Evolutionary conservation across 805 yeast species (phyloP).

Genomic region (Sugiyamaella chiloensis): DNA sequence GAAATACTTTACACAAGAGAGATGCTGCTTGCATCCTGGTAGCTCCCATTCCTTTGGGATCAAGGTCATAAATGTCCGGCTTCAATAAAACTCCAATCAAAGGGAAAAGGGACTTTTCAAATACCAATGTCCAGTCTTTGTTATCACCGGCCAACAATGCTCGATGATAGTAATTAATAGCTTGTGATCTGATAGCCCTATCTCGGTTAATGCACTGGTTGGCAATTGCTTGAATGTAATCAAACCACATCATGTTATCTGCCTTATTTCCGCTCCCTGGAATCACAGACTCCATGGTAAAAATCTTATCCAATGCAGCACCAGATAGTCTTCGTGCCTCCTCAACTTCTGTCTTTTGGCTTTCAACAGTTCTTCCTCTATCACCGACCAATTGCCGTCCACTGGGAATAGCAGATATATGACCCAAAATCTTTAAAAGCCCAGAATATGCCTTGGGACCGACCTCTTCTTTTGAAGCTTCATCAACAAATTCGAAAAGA

Average conservation of each 20-base stretch:
- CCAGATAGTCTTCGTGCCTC: conserved; percentile 16
- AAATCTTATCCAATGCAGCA: conserved; percentile 33
- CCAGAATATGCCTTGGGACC: neutral
- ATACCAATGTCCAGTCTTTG: conserved; percentile 40
- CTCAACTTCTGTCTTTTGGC: conserved; percentile 9
- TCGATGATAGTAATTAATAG: conserved; percentile 58
- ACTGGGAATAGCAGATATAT: neutral
- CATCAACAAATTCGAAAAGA: conserved; percentile 15
- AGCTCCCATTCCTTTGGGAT: conserved; percentile 56
- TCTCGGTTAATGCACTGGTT: conserved; percentile 91
- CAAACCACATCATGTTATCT: conserved; percentile 40
- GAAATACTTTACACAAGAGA: conserved; percentile 62
- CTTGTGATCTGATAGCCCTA: conserved; percentile 65
- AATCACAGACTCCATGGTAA: neutral
- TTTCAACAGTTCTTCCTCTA: neutral
- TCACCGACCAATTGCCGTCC: neutral
- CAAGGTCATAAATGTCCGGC: conserved; percentile 61
- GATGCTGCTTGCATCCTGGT: conserved; percentile 68
- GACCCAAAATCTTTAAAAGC: neutral
- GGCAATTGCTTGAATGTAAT: conserved; percentile 76
- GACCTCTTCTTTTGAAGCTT: conserved; percentile 6
- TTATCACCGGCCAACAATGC: conserved; percentile 43
- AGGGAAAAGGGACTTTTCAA: conserved; percentile 75
- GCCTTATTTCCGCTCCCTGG: neutral
- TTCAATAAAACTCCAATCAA: conserved; percentile 62